Evolutionary conservation across 1,139 yeast genomes (phyloP).

Genomic region (Lodderomyces elongisporus): DNA sequence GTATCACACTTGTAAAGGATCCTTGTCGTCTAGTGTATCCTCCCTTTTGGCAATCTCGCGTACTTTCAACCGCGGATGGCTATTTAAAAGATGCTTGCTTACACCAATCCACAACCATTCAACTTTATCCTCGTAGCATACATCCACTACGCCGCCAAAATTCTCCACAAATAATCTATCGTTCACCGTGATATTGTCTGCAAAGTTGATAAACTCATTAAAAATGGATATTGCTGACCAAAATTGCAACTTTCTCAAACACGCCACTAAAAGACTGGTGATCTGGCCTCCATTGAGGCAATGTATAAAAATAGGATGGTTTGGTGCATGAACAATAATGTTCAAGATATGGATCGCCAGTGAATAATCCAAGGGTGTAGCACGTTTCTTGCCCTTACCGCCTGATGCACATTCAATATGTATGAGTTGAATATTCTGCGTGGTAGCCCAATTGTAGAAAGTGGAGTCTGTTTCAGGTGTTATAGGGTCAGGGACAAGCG

Average conservation of each 20-base stretch:
- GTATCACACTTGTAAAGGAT: too few relatives aligned
- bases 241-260: conserved; percentile 73
- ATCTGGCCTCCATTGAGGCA: conserved; percentile 89
- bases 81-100: conserved; percentile 50
- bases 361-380: conserved; percentile 70
- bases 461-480: conserved; percentile 47
- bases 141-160: conserved; percentile 59
- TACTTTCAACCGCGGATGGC: conserved; percentile 39
- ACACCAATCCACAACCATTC: conserved; percentile 77
- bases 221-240: conserved; percentile 90
- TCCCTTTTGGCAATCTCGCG: too few relatives aligned
- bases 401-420: conserved; percentile 65
- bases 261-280: conserved; percentile 78
- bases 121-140: conserved; percentile 47
- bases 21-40: too few relatives aligned
- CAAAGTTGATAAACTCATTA: conserved; percentile 75
- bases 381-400: conserved; percentile 73
- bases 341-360: conserved; percentile 57
- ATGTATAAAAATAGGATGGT: conserved; percentile 75
- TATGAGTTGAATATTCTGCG: conserved; percentile 45
- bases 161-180: conserved; percentile 82
- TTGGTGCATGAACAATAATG: conserved; percentile 52
- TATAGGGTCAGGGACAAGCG: conserved; percentile 75
- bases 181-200: conserved; percentile 74
- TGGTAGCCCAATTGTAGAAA: conserved; percentile 46